Evolutionary conservation across 2,329 filamentous ascomycete species (phyloP).

Genomic region (Bipolaris oryzae): DNA sequence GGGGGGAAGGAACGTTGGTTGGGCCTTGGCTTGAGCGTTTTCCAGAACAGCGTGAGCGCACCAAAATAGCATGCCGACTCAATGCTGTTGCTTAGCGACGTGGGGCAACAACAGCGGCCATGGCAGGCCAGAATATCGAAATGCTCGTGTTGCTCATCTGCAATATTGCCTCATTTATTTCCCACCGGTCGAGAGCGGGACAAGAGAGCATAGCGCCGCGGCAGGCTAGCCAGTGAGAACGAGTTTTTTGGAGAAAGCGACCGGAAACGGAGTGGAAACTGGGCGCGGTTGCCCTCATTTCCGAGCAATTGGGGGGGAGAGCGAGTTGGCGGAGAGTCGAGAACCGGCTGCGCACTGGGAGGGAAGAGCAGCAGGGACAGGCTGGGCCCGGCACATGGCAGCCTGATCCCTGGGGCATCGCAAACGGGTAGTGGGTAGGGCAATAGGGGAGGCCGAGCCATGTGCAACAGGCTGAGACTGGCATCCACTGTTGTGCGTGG

Average conservation of each 20-base stretch:
- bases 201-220: conserved; percentile 1
- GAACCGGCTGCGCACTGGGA: conserved; percentile 7
- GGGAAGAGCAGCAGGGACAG: conserved; percentile 5
- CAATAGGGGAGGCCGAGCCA: conserved; percentile 1
- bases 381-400: conserved; percentile 3
- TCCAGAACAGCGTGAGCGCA: background rate
- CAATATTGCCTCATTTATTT: conserved; percentile 16
- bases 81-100: no score
- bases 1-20: no score
- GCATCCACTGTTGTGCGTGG: conserved; percentile 9
- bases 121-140: background rate
- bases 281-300: conserved; percentile 17
- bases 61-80: no score
- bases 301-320: conserved; percentile 9
- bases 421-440: background rate
- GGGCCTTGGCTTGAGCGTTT: background rate
- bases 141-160: conserved; percentile 3
- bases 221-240: conserved; percentile 3
- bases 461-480: conserved; percentile 6
- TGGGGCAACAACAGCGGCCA: no score
- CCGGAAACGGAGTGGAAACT: conserved; percentile 6
- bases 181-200: conserved; percentile 3
- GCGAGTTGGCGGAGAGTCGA: conserved; percentile 13
- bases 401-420: conserved; percentile 1
- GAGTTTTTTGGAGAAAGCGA: background rate